phyloP scores from a whole-genome alignment of 75 land plant species.

The Pinus albicaulis region DNA sequence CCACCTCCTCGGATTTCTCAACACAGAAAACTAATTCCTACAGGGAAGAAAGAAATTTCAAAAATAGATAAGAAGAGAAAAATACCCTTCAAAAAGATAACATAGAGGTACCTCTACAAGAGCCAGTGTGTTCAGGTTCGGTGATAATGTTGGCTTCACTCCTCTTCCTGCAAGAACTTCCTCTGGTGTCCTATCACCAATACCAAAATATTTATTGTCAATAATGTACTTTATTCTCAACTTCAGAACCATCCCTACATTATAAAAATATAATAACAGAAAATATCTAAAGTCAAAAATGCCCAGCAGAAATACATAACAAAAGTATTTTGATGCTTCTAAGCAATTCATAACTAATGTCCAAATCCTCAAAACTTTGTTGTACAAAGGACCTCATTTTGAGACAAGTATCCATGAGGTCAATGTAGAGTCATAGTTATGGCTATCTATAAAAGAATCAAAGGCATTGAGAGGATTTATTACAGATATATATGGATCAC shows the following conservation, averaged over 20 bases:
- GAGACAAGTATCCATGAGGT: background rate
- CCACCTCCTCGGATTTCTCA: no score
- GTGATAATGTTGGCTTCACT: slow-evolving; percentile 97
- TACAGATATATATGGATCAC: background rate
- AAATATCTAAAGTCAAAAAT: background rate
- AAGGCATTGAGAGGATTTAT: background rate
- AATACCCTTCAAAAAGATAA: background rate
- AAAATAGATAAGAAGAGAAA: background rate
- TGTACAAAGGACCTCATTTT: background rate
- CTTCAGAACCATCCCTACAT: background rate
- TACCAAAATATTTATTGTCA: background rate
- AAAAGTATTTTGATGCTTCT: background rate
- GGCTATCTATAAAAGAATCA: background rate
- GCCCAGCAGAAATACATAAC: background rate
- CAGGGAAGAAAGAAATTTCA: background rate
- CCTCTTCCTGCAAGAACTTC: slow-evolving; percentile 96
- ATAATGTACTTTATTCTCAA: background rate
- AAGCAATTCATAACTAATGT: background rate
- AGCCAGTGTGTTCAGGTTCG: slow-evolving; percentile 94
- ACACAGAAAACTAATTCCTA: background rate
- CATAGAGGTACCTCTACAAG: slow-evolving; percentile 73
- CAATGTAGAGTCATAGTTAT: background rate
- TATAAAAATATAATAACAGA: background rate
- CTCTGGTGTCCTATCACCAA: slow-evolving; percentile 73
- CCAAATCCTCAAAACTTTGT: background rate